phyloP scores from a whole-genome alignment of 371 early-diverging fungal genomes.

The Rhizopus delemar region DNA sequence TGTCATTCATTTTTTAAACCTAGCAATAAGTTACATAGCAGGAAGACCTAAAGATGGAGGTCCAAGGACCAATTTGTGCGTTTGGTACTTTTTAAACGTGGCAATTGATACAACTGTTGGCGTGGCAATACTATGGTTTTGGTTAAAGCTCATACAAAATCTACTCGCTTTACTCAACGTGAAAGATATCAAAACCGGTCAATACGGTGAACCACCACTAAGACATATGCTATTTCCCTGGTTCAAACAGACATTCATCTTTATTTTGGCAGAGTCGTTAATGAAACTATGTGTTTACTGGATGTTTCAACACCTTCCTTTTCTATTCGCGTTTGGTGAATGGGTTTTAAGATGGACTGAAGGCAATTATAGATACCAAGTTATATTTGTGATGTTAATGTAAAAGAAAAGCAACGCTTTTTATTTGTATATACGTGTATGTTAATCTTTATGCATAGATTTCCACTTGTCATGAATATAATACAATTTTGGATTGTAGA shows the following conservation, averaged over 20 bases:
- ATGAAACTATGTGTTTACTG: slow-evolving; percentile 48
- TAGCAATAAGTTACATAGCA: slow-evolving; percentile 56
- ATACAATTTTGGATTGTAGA: slow-evolving; percentile 71
- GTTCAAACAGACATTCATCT: slow-evolving; percentile 39
- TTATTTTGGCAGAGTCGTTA: slow-evolving; percentile 34
- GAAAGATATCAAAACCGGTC: slow-evolving; percentile 40
- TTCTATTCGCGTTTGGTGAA: slow-evolving; percentile 40
- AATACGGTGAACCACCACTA: slow-evolving; percentile 44
- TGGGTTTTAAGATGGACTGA: slow-evolving; percentile 46
- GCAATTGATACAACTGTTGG: slow-evolving; percentile 67
- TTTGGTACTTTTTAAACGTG: slow-evolving; percentile 71
- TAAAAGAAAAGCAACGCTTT: slow-evolving; percentile 20
- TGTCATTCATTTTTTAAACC: slow-evolving; percentile 61
- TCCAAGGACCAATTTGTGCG: slow-evolving; percentile 59
- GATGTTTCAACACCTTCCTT: slow-evolving; percentile 34
- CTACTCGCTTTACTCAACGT: slow-evolving; percentile 27
- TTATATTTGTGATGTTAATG: slow-evolving; percentile 54
- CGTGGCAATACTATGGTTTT: slow-evolving; percentile 57
- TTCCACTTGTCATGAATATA: slow-evolving; percentile 66
- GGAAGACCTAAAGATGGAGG: slow-evolving; percentile 46
- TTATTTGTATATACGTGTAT: neutral
- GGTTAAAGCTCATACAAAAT: slow-evolving; percentile 42
- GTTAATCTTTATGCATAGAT: slow-evolving; percentile 17
- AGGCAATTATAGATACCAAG: slow-evolving; percentile 46
- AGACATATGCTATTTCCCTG: slow-evolving; percentile 38